These are phyloP conservation scores for Acer saccharum DNA, from an alignment of 345 rosid genomes.

Conservation along the genomic window DNA sequence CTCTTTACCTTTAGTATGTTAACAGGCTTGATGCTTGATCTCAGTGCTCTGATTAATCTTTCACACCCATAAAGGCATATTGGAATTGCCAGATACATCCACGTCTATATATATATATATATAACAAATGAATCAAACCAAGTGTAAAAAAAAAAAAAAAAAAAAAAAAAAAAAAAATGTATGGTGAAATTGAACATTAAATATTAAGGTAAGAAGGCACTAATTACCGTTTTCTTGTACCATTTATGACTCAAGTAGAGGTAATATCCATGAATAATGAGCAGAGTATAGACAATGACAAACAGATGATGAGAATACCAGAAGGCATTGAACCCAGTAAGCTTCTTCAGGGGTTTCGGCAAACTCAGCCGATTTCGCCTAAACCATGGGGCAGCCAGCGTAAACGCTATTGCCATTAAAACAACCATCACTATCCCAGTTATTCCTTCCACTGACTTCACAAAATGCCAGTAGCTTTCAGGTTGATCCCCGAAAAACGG, in stretches of 20 bases:
- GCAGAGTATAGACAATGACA: constrained; percentile 66
- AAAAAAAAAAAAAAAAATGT: neutral
- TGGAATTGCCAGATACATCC: constrained; percentile 82
- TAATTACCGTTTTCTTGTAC: constrained; percentile 70
- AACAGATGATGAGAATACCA: constrained; percentile 90
- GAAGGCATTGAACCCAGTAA: constrained; percentile 84
- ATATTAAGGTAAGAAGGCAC: neutral
- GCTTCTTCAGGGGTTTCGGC: constrained; percentile 62
- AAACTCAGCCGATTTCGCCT: constrained; percentile 57
- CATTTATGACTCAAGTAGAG: constrained; percentile 60
- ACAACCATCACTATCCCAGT: constrained; percentile 67
- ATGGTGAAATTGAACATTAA: neutral
- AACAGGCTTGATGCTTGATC: constrained; percentile 73
- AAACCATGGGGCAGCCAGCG: constrained; percentile 76
- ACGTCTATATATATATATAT: constrained; percentile 59
- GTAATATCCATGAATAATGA: constrained; percentile 63
- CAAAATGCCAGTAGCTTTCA: constrained; percentile 65
- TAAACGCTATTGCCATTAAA: constrained; percentile 77
- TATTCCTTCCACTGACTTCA: constrained; percentile 61
- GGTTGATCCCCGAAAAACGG: constrained; percentile 66
- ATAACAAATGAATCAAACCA: neutral
- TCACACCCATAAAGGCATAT: constrained; percentile 56
- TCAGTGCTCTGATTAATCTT: constrained; percentile 62
- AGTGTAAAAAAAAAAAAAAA: neutral
- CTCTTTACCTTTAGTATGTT: constrained; percentile 53